phyloP scores from a whole-genome alignment of 345 rosid species.

The Syzygium grande region DNA sequence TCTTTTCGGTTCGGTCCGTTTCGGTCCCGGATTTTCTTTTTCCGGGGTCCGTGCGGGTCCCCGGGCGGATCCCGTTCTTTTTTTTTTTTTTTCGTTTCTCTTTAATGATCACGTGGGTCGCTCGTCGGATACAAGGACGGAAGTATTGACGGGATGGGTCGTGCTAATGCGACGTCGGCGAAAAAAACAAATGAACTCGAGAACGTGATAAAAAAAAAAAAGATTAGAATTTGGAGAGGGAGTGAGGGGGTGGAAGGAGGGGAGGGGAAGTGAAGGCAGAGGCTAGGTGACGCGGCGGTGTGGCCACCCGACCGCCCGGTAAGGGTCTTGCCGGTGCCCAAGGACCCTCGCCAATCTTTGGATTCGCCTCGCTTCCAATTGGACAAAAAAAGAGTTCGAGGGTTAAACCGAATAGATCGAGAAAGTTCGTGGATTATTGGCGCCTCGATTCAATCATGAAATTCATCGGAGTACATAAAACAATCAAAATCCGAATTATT shows the following conservation, averaged over 20 bases:
- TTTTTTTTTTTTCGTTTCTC: background rate
- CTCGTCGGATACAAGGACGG: accelerated
- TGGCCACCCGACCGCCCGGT: background rate
- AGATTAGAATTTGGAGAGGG: background rate
- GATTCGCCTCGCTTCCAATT: background rate
- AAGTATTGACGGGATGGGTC: accelerated
- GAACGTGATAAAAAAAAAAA: no score
- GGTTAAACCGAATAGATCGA: background rate
- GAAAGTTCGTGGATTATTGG: background rate
- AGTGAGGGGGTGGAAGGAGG: accelerated
- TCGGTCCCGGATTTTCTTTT: background rate
- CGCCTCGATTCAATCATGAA: background rate
- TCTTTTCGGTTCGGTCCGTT: background rate
- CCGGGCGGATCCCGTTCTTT: background rate
- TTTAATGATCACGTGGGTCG: background rate
- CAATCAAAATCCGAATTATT: background rate
- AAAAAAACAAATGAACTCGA: no score
- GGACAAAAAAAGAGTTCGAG: accelerated
- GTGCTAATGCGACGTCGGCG: background rate
- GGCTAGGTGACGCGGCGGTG: background rate
- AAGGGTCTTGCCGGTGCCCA: background rate
- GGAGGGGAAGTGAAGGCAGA: background rate
- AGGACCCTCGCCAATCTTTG: background rate
- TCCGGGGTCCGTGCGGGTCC: background rate
- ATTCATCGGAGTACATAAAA: background rate